Evolutionary conservation across 129 eudicot genomes (phyloP), one percentile per base, ranked within the genome.

Genomic region (Saposhnikovia divaricata): DNA sequence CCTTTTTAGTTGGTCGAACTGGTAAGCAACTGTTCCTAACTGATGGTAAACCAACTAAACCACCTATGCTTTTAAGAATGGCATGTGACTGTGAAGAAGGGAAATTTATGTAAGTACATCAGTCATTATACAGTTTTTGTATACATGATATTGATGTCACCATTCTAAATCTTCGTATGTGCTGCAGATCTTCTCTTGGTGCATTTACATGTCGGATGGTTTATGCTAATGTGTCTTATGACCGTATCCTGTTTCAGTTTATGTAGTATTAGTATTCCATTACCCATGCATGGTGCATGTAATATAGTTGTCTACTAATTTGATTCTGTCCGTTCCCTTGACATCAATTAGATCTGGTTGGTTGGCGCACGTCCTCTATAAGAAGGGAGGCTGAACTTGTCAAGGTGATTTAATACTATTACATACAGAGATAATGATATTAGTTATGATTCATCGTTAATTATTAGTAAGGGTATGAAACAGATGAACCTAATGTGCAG

Each of bases 331-430:
- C 80, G 87, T 88, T 15, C 69, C 69, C 69, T 74, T 86, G 82
- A 81, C 83, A 37, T 59, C 74, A 55, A 48, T 76, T 79, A 96
- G 99, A 96, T 89, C 87, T 96, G 96, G 99, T 96, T 86, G 99
- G 99, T 80, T 88, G 99, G 89, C 98, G 99, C 61, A 92, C 99
- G 78, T 96, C 99, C 55, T 96, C 99, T 25, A 88, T 96, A 85
- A 91, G 99, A 87, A 90, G 98, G 84, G 99, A 96, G 86, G 82
- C 89, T n/a, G 97, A 96, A 82, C 97, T 96, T 39, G 87, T 84
- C 66, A 92, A 89, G 97, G 99, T 96, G 81, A 82, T 79, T 68
- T 1, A 4, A 13, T 21, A 8, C 2, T 13, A 10, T 27, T 0
- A 3, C 14, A 14, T 13, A 21, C 66, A 3, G 9, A 59, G 15